phyloP scores from a whole-genome alignment of 148 eudicot species.

The Chenopodium album region DNA sequence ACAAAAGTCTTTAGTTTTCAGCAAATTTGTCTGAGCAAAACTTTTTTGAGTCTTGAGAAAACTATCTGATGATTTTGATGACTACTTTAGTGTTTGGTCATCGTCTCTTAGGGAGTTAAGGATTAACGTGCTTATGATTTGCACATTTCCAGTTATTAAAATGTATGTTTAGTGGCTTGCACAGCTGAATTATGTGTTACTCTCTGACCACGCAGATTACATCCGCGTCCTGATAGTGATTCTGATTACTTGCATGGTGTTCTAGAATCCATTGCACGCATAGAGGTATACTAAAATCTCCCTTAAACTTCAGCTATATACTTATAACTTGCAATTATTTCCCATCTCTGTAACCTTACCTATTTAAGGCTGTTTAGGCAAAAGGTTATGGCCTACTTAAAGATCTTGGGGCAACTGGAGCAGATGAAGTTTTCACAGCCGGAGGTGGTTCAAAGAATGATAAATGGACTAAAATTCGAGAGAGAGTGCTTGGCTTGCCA shows the following conservation, averaged over 20 bases:
- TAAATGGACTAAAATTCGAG: conserved; percentile 75
- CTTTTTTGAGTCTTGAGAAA: not conserved
- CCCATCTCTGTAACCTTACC: not conserved
- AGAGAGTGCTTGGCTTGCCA: conserved; percentile 79
- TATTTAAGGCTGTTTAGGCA: conserved; percentile 41
- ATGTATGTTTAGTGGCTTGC: not conserved
- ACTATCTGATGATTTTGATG: not conserved
- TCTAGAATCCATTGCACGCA: conserved; percentile 91
- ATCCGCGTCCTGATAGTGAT: conserved; percentile 82
- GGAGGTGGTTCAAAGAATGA: conserved; percentile 91
- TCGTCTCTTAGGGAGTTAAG: too few relatives aligned
- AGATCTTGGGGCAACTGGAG: conserved; percentile 82
- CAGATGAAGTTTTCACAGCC: conserved; percentile 81
- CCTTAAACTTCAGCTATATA: not conserved
- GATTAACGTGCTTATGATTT: not conserved
- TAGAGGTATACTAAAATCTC: conserved; percentile 56
- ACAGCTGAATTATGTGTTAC: not conserved
- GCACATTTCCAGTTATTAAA: not conserved
- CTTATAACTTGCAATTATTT: not conserved
- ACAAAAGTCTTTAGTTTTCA: not conserved
- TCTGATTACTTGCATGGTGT: conserved; percentile 85
- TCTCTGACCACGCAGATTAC: conserved; percentile 45
- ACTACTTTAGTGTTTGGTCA: not conserved
- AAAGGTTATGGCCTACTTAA: conserved; percentile 70
- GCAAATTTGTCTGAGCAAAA: not conserved